Evolutionary conservation across 225 moss, liverwort and hornwort genomes (phyloP).

Genomic region (Pseudisothecium myosuroides): DNA sequence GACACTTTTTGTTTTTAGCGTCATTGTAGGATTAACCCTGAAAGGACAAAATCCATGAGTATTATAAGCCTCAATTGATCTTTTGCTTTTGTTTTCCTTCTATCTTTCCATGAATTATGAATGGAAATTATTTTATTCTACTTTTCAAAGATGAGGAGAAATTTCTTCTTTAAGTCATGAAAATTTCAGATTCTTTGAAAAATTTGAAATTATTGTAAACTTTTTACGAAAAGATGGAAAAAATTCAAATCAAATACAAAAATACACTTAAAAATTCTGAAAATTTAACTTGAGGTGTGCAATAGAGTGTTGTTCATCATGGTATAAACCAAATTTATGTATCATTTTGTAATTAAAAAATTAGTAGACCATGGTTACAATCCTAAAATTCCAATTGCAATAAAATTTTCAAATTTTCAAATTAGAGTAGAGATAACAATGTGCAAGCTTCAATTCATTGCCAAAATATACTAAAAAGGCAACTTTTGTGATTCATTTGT

Average conservation of each 20-base stretch:
- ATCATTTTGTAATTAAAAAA: not conserved
- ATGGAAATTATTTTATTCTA: too few species aligned
- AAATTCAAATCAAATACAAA: not conserved
- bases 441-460: not conserved
- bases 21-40: not conserved
- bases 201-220: too few species aligned
- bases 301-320: not conserved
- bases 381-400: not conserved
- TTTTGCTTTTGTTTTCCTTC: not conserved
- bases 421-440: not conserved
- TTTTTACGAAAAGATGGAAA: too few species aligned
- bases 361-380: not conserved
- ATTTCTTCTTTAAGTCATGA: not conserved
- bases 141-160: rapidly evolving
- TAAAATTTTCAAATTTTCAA: not conserved
- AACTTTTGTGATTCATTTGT: not conserved
- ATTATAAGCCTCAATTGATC: too few species aligned
- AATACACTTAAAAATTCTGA: not conserved
- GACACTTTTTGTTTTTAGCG: not conserved
- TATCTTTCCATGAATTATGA: not conserved
- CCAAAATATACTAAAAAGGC: not conserved
- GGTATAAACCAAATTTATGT: not conserved
- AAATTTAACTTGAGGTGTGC: not conserved
- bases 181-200: too few species aligned
- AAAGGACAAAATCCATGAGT: not conserved